Conservation (phyloP, 2,329 filamentous ascomycete genomes). For the Sporothrix dimorphospora region DNA sequence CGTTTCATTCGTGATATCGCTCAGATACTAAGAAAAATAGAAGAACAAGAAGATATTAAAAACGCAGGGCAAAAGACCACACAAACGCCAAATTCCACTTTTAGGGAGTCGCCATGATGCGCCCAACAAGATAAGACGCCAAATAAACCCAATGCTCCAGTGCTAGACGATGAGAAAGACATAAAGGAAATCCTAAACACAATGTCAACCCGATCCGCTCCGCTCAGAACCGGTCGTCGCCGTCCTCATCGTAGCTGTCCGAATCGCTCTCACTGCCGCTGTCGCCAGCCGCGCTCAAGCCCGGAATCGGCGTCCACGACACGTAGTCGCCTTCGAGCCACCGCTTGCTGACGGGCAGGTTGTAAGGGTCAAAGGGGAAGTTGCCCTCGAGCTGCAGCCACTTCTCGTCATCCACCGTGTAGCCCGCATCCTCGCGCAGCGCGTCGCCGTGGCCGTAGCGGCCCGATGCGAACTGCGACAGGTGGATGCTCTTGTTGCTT, state of each 20-base stretch:
- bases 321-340: constrained; percentile 89
- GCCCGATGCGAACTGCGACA: constrained; percentile 68
- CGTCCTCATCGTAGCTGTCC: constrained; percentile 47
- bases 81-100: constrained; percentile 3
- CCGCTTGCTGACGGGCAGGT: constrained; percentile 79
- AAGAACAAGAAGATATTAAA: neutral
- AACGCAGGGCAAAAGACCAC: neutral
- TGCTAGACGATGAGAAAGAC: constrained; percentile 6
- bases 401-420: constrained; percentile 68
- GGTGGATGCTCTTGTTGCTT: constrained; percentile 84
- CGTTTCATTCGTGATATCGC: constrained; percentile 20
- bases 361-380: constrained; percentile 97
- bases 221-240: constrained; percentile 30
- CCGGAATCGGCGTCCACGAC: constrained; percentile 75
- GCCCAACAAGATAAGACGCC: neutral
- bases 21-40: neutral
- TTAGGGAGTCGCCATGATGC: neutral
- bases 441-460: constrained; percentile 57
- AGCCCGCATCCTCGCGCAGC: constrained; percentile 54
- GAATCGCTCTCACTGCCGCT: constrained; percentile 53
- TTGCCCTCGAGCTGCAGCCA: constrained; percentile 88
- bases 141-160: neutral
- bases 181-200: neutral
- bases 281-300: constrained; percentile 62
- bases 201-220: too few species aligned